A percentile compares a stretch with the other conserved stretches of the same genome.
Conservation (phyloP, 2,329 filamentous ascomycete genomes). For the Didymellaceae sp. region DNA sequence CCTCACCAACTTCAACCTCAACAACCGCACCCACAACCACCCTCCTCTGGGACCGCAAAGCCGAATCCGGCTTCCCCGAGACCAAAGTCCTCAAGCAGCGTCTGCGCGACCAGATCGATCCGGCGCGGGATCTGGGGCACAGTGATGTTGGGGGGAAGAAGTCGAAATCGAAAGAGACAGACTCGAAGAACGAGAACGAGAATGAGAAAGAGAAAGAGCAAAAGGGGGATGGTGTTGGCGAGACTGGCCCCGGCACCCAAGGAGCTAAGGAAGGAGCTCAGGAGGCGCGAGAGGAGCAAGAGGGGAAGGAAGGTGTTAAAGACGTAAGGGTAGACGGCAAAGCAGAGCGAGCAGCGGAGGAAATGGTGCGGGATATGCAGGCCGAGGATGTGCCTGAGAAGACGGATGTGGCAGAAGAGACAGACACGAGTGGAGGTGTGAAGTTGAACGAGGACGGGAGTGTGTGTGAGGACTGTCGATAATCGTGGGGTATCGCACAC, state of each 20-base stretch:
- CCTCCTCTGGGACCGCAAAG: conserved; percentile 85
- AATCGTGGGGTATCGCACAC: too few relatives aligned
- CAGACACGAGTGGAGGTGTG: too few relatives aligned
- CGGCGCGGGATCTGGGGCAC: conserved; percentile 78
- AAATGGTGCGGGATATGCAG: conserved; percentile 4
- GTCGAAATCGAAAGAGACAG: conserved; percentile 27
- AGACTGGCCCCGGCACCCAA: too few relatives aligned
- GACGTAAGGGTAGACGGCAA: conserved; percentile 6
- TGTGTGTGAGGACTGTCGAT: conserved; percentile 48
- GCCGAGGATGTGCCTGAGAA: conserved; percentile 1
- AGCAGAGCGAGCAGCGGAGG: conserved; percentile 3
- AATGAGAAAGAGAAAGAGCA: not conserved
- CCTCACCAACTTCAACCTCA: conserved; percentile 38
- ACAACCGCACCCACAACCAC: too few relatives aligned
- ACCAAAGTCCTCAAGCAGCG: conserved; percentile 88
- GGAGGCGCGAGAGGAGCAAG: not conserved
- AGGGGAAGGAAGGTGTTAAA: not conserved
- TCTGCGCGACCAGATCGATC: conserved; percentile 82
- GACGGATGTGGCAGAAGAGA: too few relatives aligned
- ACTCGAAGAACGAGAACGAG: conserved; percentile 20
- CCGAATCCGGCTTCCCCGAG: conserved; percentile 86
- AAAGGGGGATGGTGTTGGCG: too few relatives aligned
- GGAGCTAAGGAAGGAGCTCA: too few relatives aligned
- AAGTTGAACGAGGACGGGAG: conserved; percentile 46
- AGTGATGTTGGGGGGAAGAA: conserved; percentile 54